phyloP scores from a whole-genome alignment of 768 basidiomycete species.

The Suillus subluteus region DNA sequence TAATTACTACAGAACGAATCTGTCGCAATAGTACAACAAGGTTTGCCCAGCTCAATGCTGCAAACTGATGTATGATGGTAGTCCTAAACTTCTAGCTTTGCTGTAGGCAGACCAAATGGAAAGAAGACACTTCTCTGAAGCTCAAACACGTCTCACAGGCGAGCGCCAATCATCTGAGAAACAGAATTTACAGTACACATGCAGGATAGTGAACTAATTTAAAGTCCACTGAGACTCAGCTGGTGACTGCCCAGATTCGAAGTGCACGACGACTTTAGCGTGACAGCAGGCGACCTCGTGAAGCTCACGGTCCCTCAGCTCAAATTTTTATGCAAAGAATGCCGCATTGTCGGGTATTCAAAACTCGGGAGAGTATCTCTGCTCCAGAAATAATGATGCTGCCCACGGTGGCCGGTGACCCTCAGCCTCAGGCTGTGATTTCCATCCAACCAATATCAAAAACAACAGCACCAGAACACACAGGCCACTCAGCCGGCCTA shows the following conservation, averaged over 20 bases:
- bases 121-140: too few species aligned
- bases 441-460: not conserved
- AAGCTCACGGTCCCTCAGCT: slow-evolving; percentile 65
- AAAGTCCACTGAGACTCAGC: too few species aligned
- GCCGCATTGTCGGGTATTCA: slow-evolving; percentile 62
- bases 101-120: too few species aligned
- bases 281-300: slow-evolving; percentile 19
- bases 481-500: not conserved
- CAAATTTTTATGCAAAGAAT: slow-evolving; percentile 69
- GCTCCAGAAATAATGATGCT: slow-evolving; percentile 42
- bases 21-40: too few species aligned
- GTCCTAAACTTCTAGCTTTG: too few species aligned
- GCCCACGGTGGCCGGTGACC: not conserved
- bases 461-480: not conserved
- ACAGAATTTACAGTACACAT: too few species aligned
- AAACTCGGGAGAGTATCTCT: slow-evolving; percentile 66
- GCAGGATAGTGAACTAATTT: too few species aligned
- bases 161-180: too few species aligned
- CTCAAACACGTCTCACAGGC: too few species aligned
- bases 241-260: not conserved
- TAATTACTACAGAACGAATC: too few species aligned
- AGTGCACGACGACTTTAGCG: not conserved
- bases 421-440: not conserved
- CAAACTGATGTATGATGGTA: too few species aligned
- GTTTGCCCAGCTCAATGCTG: too few species aligned